phyloP scores from a whole-genome alignment of 2,329 filamentous ascomycete species.

The Alternaria ethzedia region DNA sequence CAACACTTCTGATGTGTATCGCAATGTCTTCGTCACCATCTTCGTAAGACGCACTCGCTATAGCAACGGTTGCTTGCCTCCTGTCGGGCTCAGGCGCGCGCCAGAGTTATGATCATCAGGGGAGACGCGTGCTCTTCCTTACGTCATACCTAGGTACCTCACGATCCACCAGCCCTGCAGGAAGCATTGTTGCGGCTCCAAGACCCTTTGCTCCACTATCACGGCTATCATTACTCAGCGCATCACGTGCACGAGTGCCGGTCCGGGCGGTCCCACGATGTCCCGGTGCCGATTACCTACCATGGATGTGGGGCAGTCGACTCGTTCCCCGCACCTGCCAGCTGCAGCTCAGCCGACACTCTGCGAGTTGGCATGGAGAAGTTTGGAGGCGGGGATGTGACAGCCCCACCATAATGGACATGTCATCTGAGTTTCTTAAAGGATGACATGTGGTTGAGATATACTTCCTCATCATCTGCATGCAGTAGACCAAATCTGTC shows the following conservation, averaged over 20 bases:
- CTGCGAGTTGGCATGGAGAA: constrained; percentile 16
- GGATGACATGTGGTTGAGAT: constrained; percentile 6
- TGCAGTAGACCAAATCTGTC: not conserved
- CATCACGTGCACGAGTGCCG: constrained; percentile 10
- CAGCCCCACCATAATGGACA: constrained; percentile 25
- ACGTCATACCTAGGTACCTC: constrained; percentile 1
- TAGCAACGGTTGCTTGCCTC: not conserved
- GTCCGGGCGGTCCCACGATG: constrained; percentile 9
- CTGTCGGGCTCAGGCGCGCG: not conserved
- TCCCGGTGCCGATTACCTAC: constrained; percentile 8
- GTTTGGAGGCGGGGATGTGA: constrained; percentile 6
- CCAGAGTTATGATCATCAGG: not conserved
- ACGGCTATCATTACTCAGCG: not conserved
- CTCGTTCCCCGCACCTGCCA: constrained; percentile 26
- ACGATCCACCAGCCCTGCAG: not conserved
- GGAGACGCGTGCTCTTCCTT: not conserved
- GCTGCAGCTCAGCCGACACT: constrained; percentile 1
- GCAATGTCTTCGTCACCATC: constrained; percentile 1
- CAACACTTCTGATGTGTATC: not conserved
- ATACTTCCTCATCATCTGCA: constrained; percentile 8
- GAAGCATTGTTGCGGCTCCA: not conserved
- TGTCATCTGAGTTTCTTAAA: not conserved
- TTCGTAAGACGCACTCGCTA: constrained; percentile 1
- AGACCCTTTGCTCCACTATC: not conserved
- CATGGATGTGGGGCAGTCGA: constrained; percentile 21